A percentile compares a stretch with the other conserved stretches of the same genome.
Conservation (phyloP, 75 land plant genomes). For the Cryptomeria japonica region DNA sequence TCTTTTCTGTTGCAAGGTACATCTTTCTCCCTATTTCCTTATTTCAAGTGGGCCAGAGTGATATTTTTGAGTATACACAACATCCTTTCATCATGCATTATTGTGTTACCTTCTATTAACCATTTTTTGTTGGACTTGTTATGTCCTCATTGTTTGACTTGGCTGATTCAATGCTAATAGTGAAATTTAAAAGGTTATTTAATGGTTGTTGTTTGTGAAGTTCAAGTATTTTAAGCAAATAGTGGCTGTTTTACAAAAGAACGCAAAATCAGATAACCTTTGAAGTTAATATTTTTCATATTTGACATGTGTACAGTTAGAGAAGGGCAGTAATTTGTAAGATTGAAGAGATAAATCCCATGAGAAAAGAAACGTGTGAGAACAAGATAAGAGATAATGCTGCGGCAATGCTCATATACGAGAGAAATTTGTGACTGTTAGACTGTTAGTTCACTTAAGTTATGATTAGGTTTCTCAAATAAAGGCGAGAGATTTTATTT, state of each 20-base stretch:
- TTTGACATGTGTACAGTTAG: too few species aligned
- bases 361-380: background rate
- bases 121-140: background rate
- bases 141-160: background rate
- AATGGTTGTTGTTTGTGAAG: background rate
- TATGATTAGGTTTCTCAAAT: too few species aligned
- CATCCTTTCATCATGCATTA: background rate
- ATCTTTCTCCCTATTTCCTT: background rate
- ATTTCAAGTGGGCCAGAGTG: background rate
- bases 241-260: background rate
- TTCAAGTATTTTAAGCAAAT: background rate
- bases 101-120: background rate
- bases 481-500: too few species aligned
- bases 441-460: background rate
- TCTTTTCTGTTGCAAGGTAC: slow-evolving; percentile 99
- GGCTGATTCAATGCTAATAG: background rate
- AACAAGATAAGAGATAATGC: too few species aligned
- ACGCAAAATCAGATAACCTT: background rate
- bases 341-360: background rate
- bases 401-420: too few species aligned
- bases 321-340: too few species aligned
- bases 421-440: background rate
- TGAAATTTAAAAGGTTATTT: background rate
- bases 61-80: background rate
- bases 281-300: background rate